A percentile compares a stretch with the other conserved stretches of the same genome.
Conservation (phyloP, 371 early-diverging fungal species). For the Mucor piriformis region DNA sequence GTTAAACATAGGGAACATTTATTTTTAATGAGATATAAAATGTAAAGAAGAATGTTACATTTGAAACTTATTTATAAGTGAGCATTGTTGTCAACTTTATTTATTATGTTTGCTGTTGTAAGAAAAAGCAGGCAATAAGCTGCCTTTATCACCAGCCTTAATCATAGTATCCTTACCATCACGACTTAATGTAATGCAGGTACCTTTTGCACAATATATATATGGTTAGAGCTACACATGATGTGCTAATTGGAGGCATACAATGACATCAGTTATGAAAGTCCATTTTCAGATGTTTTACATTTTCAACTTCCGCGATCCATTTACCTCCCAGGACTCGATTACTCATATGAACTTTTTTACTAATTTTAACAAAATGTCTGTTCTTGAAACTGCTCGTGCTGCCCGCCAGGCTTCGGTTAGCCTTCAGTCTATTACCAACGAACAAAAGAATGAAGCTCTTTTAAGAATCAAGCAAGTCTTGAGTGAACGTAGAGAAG, state of each 20-base stretch:
- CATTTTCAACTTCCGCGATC: too few species aligned
- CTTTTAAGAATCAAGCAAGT: conserved; percentile 74
- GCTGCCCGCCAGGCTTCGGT: conserved; percentile 83
- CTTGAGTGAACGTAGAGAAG: conserved; percentile 67
- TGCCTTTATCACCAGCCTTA: too few species aligned
- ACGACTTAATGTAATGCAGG: too few species aligned
- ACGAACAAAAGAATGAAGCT: conserved; percentile 78
- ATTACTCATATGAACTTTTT: not conserved
- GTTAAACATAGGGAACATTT: too few species aligned
- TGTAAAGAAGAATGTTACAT: too few species aligned
- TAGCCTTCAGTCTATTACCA: conserved; percentile 74
- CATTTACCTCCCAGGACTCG: too few species aligned
- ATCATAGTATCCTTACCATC: too few species aligned
- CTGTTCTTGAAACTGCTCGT: conserved; percentile 64
- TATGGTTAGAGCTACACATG: not conserved
- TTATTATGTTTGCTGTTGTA: not conserved
- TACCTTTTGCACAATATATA: not conserved
- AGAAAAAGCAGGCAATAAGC: not conserved
- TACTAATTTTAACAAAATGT: conserved; percentile 7
- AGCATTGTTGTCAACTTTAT: too few species aligned
- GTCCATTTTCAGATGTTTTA: not conserved
- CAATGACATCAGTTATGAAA: conserved; percentile 12
- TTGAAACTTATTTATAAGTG: too few species aligned
- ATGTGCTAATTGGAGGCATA: not conserved
- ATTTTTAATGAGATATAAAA: too few species aligned